A percentile compares a stretch with the other conserved stretches of the same genome.
Evolutionary conservation across 2,329 filamentous ascomycete genomes (phyloP).

Genomic region (Davidsoniella eucalypti): DNA sequence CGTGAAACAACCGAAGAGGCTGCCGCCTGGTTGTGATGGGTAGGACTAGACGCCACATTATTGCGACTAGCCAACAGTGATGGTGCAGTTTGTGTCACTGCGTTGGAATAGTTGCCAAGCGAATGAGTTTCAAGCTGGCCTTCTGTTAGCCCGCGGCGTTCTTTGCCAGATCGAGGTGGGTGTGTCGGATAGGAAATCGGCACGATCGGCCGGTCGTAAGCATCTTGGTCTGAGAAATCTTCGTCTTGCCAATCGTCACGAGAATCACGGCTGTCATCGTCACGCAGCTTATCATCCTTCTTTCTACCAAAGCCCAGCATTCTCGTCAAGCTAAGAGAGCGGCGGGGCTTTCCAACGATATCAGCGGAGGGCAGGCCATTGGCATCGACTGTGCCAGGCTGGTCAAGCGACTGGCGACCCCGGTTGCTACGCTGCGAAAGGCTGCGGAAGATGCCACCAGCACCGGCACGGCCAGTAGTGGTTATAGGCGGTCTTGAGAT

Average conservation of each 20-base stretch:
- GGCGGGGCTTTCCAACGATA: conserved; percentile 8
- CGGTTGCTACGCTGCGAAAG: conserved; percentile 23
- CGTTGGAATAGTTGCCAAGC: conserved; percentile 6
- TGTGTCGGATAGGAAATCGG: neutral
- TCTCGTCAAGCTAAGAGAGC: conserved; percentile 12
- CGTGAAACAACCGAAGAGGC: neutral
- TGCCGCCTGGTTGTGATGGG: neutral
- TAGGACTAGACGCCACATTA: neutral
- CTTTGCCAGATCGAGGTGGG: neutral
- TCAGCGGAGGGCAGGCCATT: neutral
- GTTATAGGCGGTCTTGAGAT: conserved; percentile 32
- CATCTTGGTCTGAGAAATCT: conserved; percentile 2
- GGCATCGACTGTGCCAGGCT: neutral
- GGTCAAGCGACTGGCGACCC: neutral
- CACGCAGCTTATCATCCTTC: conserved; percentile 23
- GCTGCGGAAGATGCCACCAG: conserved; percentile 18
- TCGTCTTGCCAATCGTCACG: conserved; percentile 5
- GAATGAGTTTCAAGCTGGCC: conserved; percentile 2
- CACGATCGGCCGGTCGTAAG: conserved; percentile 2
- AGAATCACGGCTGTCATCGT: conserved; percentile 16
- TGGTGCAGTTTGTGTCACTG: conserved; percentile 8
- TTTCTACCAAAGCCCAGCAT: conserved; percentile 12
- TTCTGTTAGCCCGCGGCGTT: conserved; percentile 1
- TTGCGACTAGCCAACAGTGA: conserved; percentile 7
- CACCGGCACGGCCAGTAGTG: conserved; percentile 16